These are phyloP conservation scores for Melocanna baccifera DNA, from an alignment of 176 grass and related monocot genomes.

Conservation along the genomic window DNA sequence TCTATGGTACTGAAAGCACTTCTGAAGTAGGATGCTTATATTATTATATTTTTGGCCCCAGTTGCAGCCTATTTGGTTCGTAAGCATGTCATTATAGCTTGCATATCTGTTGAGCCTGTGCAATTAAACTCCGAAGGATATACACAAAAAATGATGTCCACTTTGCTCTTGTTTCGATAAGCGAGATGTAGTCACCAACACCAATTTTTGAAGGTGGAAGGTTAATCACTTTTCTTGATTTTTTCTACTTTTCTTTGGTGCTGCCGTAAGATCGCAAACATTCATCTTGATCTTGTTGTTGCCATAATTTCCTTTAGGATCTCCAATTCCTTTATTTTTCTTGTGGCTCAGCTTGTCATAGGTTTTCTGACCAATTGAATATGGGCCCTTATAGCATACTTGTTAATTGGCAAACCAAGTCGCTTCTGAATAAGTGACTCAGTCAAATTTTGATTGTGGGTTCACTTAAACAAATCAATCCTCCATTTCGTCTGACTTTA, in stretches of 20 bases:
- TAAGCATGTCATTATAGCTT: neutral
- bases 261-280: neutral
- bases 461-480: neutral
- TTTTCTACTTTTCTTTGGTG: neutral
- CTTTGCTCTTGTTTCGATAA: neutral
- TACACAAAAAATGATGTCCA: neutral
- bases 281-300: neutral
- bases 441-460: neutral
- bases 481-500: neutral
- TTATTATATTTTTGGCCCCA: neutral
- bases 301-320: neutral
- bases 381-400: neutral
- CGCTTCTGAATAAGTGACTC: neutral
- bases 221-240: neutral
- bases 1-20: slow-evolving; percentile 4
- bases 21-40: neutral
- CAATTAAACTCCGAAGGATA: neutral
- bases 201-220: neutral
- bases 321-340: neutral
- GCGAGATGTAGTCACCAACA: neutral
- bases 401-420: neutral
- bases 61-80: neutral
- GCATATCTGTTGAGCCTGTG: neutral
- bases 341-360: neutral
- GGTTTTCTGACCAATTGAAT: slow-evolving; percentile 2